Percentiles rank a stretch among this genome's conserved stretches.
These are phyloP conservation scores for Paxillus ammoniavirescens DNA, from an alignment of 768 basidiomycete genomes.

Conservation along the genomic window DNA sequence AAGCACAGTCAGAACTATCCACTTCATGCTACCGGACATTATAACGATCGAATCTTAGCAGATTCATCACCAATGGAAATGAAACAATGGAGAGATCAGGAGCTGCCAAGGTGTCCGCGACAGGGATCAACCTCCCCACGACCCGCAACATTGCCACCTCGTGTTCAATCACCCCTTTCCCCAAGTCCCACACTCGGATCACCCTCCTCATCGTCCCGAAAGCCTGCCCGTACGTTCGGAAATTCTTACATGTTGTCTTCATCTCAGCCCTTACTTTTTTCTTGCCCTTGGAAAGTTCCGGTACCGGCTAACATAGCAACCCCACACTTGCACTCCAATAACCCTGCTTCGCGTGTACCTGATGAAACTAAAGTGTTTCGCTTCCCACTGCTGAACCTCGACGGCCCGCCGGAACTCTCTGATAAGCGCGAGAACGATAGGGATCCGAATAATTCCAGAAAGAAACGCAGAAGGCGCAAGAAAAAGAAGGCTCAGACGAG, in stretches of 20 bases:
- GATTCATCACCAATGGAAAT: conserved; percentile 9
- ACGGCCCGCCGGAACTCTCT: conserved; percentile 40
- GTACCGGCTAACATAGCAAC: conserved; percentile 5
- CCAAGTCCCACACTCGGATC: not conserved
- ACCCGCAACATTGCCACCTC: conserved; percentile 2
- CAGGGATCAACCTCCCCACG: conserved; percentile 1
- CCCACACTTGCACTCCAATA: not conserved
- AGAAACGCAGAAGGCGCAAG: conserved; percentile 53
- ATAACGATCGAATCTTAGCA: conserved; percentile 2
- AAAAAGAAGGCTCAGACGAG: conserved; percentile 46
- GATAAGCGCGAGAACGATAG: conserved; percentile 13
- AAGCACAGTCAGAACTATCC: conserved; percentile 12
- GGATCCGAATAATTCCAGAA: conserved; percentile 39
- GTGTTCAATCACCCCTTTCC: conserved; percentile 4
- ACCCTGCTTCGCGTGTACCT: conserved; percentile 1
- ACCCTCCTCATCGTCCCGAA: conserved; percentile 3
- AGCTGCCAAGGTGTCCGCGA: not conserved
- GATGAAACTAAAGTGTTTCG: conserved; percentile 17
- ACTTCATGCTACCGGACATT: not conserved
- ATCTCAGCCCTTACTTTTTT: conserved; percentile 12
- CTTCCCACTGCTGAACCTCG: conserved; percentile 54
- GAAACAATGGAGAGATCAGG: conserved; percentile 1
- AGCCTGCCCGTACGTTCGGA: conserved; percentile 18
- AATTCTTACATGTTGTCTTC: conserved; percentile 4
- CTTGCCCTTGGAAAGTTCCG: conserved; percentile 13